Percentiles rank a stretch among this genome's conserved stretches.
phyloP scores from a whole-genome alignment of 2,329 filamentous ascomycete genomes.

The Fusarium odoratissimum region DNA sequence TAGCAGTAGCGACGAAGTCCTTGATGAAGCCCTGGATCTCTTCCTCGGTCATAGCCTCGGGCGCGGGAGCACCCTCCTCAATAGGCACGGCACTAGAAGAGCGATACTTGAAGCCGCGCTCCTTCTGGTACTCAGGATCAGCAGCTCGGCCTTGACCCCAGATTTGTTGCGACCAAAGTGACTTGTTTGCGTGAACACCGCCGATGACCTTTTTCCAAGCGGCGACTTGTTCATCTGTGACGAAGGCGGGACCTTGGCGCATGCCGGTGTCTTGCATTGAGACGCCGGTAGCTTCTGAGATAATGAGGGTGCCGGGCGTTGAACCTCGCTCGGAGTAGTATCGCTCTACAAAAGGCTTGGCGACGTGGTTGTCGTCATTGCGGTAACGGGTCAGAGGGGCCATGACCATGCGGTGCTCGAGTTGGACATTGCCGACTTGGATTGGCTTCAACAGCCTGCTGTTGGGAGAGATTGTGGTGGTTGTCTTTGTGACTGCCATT shows the following conservation, averaged over 20 bases:
- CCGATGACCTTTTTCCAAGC: constrained; percentile 46
- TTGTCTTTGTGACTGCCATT: constrained; percentile 24
- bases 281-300: constrained; percentile 48
- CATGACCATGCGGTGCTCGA: constrained; percentile 43
- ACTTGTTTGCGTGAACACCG: constrained; percentile 46
- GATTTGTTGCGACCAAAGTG: constrained; percentile 46
- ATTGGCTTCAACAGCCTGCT: constrained; percentile 43
- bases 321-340: constrained; percentile 49
- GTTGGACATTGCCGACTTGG: constrained; percentile 32
- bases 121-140: constrained; percentile 31
- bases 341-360: constrained; percentile 43
- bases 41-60: constrained; percentile 18
- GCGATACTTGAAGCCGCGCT: constrained; percentile 44
- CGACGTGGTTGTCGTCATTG: constrained; percentile 53
- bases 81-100: constrained; percentile 41
- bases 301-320: constrained; percentile 58
- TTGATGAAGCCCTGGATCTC: constrained; percentile 19
- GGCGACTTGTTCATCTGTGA: constrained; percentile 40
- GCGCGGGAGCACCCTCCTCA: neutral
- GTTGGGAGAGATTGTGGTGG: neutral
- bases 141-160: constrained; percentile 42
- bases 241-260: constrained; percentile 21
- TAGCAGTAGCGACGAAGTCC: constrained; percentile 22
- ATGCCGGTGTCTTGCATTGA: constrained; percentile 33
- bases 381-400: constrained; percentile 60